Base-by-base conservation (phyloP, 441 rosid species). In the Pelargonium fulgidum region DNA sequence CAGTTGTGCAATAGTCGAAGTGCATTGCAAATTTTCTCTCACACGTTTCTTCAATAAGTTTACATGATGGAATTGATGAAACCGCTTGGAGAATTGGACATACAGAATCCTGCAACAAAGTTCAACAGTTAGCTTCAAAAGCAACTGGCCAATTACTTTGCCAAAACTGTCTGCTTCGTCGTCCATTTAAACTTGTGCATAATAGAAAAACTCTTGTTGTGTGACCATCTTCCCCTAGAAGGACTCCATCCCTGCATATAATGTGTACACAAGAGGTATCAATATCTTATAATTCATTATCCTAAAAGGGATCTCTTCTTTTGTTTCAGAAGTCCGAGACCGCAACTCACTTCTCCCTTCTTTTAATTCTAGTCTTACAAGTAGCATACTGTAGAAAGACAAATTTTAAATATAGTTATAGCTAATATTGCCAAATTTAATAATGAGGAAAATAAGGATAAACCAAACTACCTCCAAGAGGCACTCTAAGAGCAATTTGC, bases 231-330 rank as follows among this genome's bases (percentile, higher is more conserved):
- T 88, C 97, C 92, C 84, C 70, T 84, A 92, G 79, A 81, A 87
- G 87, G 86, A 89, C 97, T 79, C 96, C 98, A 80, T 82, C 90
- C 98, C 99, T 95, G 98, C 99, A 92, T 83, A 80, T 87, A 85
- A 90, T 88, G 86, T 88, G 88, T 78, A 92, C 90, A 95, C 75
- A 86, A 86, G 88, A 87, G 73, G 86, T 75, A 84, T 95, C 82
- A 95, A 92, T 94, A 94, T 88, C 82, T 82, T 66, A 71, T 80
- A 70, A 83, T 82, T 83, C 85, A 73, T 79, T 70, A 71, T 69
- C 70, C 71, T 70, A 80, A 76, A 78, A 80, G 73, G 85, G 84
- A 64, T 89, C 85, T 80, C 89, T 87, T 84, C 78, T 82, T 91
- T 81, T 77, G 82, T 83, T 87, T 84, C 89, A 85, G 84, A 82